These are phyloP conservation scores for Artemisia tridentata DNA, from an alignment of 129 eudicot species.

Conservation along the genomic window DNA sequence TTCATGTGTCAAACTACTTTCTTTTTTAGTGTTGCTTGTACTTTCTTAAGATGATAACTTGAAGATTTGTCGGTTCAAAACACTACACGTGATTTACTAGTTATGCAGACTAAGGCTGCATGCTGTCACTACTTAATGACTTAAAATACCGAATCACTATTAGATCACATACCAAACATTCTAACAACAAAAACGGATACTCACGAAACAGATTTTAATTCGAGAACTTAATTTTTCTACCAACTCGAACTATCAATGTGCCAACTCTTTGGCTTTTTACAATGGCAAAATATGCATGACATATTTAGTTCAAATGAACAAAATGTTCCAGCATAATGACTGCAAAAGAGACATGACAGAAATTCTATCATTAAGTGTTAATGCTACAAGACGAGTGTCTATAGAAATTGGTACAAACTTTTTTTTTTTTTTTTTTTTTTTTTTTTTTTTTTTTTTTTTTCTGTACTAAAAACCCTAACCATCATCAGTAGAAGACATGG, in stretches of 20 bases:
- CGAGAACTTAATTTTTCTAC: too few species aligned
- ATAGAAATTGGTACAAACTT: conserved; percentile 23
- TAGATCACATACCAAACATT: too few species aligned
- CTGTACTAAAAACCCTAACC: conserved; percentile 34
- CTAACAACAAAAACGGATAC: too few species aligned
- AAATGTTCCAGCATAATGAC: background rate
- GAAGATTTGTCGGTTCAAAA: too few species aligned
- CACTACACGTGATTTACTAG: too few species aligned
- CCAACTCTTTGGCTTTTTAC: background rate
- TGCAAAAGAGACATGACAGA: background rate
- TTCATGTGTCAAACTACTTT: background rate
- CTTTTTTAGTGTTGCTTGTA: background rate
- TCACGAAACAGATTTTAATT: too few species aligned
- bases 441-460: too few species aligned
- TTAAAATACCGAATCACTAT: too few species aligned
- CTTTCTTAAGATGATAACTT: background rate
- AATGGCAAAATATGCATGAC: background rate
- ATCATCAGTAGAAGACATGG: conserved; percentile 20
- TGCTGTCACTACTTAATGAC: too few species aligned
- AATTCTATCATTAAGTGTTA: conserved; percentile 23
- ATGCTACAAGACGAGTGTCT: conserved; percentile 27
- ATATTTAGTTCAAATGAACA: background rate
- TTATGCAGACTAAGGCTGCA: too few species aligned
- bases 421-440: too few species aligned
- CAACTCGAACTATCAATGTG: too few species aligned